Percentiles rank a stretch among this genome's conserved stretches.
These are phyloP conservation scores for Thamnidium elegans DNA, from an alignment of 192 early-diverging fungal genomes.

Conservation along the genomic window DNA sequence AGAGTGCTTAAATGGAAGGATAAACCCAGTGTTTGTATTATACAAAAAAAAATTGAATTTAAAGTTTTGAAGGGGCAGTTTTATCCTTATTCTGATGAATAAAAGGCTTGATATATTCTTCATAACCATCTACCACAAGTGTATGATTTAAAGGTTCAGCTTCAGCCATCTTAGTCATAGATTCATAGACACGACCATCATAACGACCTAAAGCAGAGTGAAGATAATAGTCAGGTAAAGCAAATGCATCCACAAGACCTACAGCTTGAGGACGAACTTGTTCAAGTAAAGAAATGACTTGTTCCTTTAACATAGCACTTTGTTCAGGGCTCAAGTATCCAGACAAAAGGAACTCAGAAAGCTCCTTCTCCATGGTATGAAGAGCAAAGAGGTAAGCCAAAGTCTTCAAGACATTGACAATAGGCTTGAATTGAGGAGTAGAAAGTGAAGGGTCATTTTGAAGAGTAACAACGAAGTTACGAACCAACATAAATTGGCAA, in stretches of 20 bases:
- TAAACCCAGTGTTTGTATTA: no score
- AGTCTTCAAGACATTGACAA: slow-evolving; percentile 44
- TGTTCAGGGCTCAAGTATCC: slow-evolving; percentile 54
- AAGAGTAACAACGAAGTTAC: slow-evolving; percentile 67
- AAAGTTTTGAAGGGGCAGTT: slow-evolving; percentile 20
- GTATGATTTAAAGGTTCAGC: slow-evolving; percentile 73
- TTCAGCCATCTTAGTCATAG: slow-evolving; percentile 69
- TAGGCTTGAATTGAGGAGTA: slow-evolving; percentile 31
- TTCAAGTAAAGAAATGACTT: slow-evolving; percentile 53
- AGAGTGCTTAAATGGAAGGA: no score
- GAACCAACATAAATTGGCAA: slow-evolving; percentile 70
- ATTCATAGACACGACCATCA: slow-evolving; percentile 78
- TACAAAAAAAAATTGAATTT: background rate
- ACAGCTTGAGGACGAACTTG: slow-evolving; percentile 74
- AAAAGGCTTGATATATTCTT: slow-evolving; percentile 42
- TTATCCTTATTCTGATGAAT: slow-evolving; percentile 22
- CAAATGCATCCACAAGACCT: slow-evolving; percentile 77
- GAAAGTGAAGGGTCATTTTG: slow-evolving; percentile 40
- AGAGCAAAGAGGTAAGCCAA: slow-evolving; percentile 55
- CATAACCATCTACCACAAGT: slow-evolving; percentile 55
- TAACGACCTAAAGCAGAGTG: slow-evolving; percentile 74
- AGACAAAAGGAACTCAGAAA: slow-evolving; percentile 56
- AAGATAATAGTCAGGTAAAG: slow-evolving; percentile 69
- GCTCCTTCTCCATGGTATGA: slow-evolving; percentile 64
- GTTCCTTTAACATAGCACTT: slow-evolving; percentile 45